Conservation (phyloP, 192 early-diverging fungal species). For the Coemansia sp. region DNA sequence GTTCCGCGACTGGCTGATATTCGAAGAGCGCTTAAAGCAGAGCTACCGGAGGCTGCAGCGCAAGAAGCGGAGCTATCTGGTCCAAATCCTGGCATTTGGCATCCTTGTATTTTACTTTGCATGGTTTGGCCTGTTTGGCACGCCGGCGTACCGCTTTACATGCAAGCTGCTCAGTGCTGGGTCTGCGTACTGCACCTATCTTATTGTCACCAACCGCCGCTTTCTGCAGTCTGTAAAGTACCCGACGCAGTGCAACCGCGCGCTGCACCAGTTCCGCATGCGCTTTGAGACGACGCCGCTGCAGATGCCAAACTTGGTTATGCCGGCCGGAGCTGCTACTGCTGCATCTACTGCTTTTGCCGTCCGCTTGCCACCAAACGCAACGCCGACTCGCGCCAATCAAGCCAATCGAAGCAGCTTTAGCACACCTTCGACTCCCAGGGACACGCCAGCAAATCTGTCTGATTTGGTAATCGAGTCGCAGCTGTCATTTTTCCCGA, state of each 20-base stretch:
- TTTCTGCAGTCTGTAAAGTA: constrained; percentile 54
- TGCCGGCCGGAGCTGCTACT: constrained; percentile 13
- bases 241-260: constrained; percentile 53
- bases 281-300: constrained; percentile 51
- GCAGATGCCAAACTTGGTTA: constrained; percentile 15
- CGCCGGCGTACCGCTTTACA: constrained; percentile 40
- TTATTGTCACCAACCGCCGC: constrained; percentile 46
- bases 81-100: constrained; percentile 48
- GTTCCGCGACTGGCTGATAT: constrained; percentile 76
- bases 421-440: neutral
- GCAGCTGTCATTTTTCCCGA: constrained; percentile 54
- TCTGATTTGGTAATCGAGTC: constrained; percentile 18
- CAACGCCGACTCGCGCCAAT: neutral
- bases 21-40: constrained; percentile 76
- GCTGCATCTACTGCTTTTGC: neutral
- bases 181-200: constrained; percentile 55
- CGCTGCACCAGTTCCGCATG: constrained; percentile 52
- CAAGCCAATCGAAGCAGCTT: neutral
- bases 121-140: constrained; percentile 53
- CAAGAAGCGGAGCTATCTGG: constrained; percentile 69
- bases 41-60: constrained; percentile 66
- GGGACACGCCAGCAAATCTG: neutral
- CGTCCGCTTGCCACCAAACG: neutral
- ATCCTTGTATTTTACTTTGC: constrained; percentile 52
- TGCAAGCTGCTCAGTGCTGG: constrained; percentile 53